Percentiles rank a stretch among this genome's conserved stretches.
These are phyloP conservation scores for Chaetomium tenue DNA, from an alignment of 495 filamentous ascomycete species.

Conservation along the genomic window DNA sequence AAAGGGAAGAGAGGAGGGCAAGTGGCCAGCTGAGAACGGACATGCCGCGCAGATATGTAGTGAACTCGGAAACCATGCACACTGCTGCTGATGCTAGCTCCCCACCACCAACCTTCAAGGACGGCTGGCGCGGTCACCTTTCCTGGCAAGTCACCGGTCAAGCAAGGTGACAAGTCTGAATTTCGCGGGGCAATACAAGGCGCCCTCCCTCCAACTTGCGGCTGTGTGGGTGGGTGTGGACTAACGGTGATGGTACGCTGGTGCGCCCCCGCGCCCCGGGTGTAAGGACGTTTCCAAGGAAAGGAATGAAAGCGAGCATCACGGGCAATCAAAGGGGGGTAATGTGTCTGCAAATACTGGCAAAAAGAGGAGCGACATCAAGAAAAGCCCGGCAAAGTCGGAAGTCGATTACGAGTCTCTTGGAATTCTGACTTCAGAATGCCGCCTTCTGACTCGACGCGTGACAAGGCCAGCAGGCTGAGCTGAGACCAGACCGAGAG, in stretches of 20 bases:
- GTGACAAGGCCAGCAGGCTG: conserved; percentile 23
- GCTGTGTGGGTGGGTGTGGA: conserved; percentile 9
- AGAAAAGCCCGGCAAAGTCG: conserved; percentile 15
- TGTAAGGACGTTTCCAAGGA: conserved; percentile 16
- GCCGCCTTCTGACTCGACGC: conserved; percentile 19
- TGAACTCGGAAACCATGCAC: not conserved
- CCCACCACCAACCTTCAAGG: conserved; percentile 1
- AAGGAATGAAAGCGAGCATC: conserved; percentile 4
- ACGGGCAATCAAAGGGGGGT: conserved; percentile 13
- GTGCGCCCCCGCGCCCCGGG: not conserved
- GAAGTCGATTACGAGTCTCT: conserved; percentile 11
- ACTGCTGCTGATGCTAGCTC: conserved; percentile 9
- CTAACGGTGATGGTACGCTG: conserved; percentile 1
- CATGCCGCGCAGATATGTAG: conserved; percentile 22
- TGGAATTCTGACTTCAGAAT: conserved; percentile 6
- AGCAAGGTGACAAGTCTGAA: conserved; percentile 23
- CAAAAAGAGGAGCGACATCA: not conserved
- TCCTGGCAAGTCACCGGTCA: conserved; percentile 17
- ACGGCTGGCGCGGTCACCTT: conserved; percentile 16
- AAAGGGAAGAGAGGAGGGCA: conserved; percentile 12
- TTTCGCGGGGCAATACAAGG: conserved; percentile 28
- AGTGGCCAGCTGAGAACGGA: conserved; percentile 23
- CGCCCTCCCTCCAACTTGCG: conserved; percentile 18
- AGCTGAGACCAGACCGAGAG: conserved; percentile 19
- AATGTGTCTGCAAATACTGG: conserved; percentile 12